Conservation (phyloP, 805 yeast genomes). For the Sugiyamaella smithiae region DNA sequence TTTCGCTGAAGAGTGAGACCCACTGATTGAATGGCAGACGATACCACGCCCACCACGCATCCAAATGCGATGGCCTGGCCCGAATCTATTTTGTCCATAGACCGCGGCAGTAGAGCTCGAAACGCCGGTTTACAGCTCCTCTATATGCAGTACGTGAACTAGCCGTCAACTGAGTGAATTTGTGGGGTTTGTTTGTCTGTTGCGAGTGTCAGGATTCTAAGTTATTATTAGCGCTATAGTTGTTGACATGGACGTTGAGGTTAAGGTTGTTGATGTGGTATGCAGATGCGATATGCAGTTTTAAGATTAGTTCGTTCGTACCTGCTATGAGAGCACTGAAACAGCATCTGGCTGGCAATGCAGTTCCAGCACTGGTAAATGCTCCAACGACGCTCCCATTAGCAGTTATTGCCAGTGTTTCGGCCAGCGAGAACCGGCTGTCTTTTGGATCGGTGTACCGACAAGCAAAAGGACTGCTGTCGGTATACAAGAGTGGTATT, state of each 20-base stretch:
- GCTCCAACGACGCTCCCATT: constrained; percentile 33
- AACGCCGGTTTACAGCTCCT: too few relatives aligned
- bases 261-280: background rate
- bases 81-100: constrained; percentile 17
- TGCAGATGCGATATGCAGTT: background rate
- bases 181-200: too few relatives aligned
- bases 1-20: constrained; percentile 82
- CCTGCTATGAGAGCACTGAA: background rate
- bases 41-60: constrained; percentile 65
- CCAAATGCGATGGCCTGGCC: constrained; percentile 46
- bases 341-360: background rate
- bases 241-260: background rate
- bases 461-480: constrained; percentile 26
- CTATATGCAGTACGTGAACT: too few relatives aligned
- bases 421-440: background rate
- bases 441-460: background rate
- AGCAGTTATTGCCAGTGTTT: constrained; percentile 19
- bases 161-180: too few relatives aligned
- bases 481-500: constrained; percentile 49
- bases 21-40: constrained; percentile 75
- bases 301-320: background rate
- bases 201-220: background rate
- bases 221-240: too few relatives aligned
- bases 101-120: too few relatives aligned
- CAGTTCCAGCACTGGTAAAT: constrained; percentile 6